Evolutionary conservation across 805 yeast genomes (phyloP), one percentile per base, ranked within the genome.

Genomic region (Vanderwaltozyma polyspora): DNA sequence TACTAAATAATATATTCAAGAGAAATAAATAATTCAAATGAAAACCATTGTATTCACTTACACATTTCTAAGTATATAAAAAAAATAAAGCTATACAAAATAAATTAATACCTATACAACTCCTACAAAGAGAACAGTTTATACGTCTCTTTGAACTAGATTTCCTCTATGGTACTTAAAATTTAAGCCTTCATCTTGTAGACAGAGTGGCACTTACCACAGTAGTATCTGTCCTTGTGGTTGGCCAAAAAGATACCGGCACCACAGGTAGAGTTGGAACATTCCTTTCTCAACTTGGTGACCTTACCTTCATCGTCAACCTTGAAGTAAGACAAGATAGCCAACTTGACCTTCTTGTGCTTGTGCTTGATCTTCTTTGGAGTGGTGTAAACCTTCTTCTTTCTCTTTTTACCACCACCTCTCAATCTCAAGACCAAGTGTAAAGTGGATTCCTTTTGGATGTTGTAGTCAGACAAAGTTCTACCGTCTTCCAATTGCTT

Each of bases 361-460:
- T 86, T 87, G 93, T 91, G 97, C 75, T 73, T 84, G 75, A 91
- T 84, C 82, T 87, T 93, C 87, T 91, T 91, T 77, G 98, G 98
- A 66, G 97, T 89, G 74, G 97, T 89, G 89, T 89, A 91, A 67
- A 86, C 96, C 94, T 89, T 89, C 95, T 91, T 91, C 91, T 91
- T 91, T 80, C 95, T 89, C 91, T 91, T 91, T 84, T 87, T 91
- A 76, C 95, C 95, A 72, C 95, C 95, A 74, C 97, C 97, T 75
- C 96, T 84, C 66, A 89, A 82, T 77, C 96, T 86, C 51, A 89
- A 73, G 49, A 89, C 97, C 72, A 89, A 78, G 68, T 89, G 95
- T 37, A 87, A 68, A 43, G 96, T 87, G 46, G 95, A 85, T 71
- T 87, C 96, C 75, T 87, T 87, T 72, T 86, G 95, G 66, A 87